Conservation (phyloP, 495 filamentous ascomycete genomes). For the Hypoxylon intermedium region DNA sequence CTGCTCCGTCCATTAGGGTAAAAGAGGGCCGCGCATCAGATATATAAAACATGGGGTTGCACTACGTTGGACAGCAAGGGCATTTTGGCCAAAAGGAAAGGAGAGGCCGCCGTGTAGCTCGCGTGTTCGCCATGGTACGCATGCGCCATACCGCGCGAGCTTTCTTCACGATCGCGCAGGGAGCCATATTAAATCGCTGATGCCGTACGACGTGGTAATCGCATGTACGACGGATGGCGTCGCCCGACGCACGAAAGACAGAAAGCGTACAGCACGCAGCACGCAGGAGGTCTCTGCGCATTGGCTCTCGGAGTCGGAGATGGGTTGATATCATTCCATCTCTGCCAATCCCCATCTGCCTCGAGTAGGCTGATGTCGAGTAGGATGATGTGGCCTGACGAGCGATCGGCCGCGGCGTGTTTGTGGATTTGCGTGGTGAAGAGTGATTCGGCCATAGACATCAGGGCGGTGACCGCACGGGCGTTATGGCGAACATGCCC, state of each 20-base stretch:
- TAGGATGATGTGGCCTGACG: conserved; percentile 37
- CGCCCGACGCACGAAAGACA: background rate
- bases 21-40: conserved; percentile 21
- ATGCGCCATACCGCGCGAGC: conserved; percentile 25
- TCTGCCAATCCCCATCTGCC: conserved; percentile 11
- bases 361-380: no score
- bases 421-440: conserved; percentile 6
- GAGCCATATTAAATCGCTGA: conserved; percentile 23
- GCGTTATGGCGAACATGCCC: conserved; percentile 9
- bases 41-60: conserved; percentile 37
- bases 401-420: conserved; percentile 18
- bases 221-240: conserved; percentile 9
- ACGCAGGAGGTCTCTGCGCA: conserved; percentile 16
- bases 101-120: conserved; percentile 3
- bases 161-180: conserved; percentile 37
- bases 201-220: conserved; percentile 17
- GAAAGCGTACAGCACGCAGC: background rate
- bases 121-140: conserved; percentile 15
- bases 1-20: conserved; percentile 25
- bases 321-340: conserved; percentile 24
- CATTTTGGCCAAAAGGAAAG: conserved; percentile 1
- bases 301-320: conserved; percentile 9
- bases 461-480: conserved; percentile 1
- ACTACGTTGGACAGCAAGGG: conserved; percentile 23
- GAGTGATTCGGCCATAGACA: conserved; percentile 6